Base-by-base conservation (phyloP, 495 filamentous ascomycete genomes). In the Aspergillus diversus region DNA sequence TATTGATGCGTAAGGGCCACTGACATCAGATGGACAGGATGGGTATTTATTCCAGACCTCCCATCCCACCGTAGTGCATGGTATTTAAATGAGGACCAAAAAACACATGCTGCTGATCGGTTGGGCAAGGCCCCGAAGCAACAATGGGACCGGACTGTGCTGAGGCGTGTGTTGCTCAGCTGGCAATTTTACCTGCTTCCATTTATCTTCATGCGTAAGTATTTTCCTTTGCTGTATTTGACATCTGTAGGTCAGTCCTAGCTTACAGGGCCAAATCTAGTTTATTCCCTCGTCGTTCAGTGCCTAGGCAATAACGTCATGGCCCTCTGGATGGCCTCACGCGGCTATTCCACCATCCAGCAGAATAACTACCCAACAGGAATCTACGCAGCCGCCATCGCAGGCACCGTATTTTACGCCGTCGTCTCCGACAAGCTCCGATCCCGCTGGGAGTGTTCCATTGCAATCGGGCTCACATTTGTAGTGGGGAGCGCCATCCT, bases 111-210 rank as follows among this genome's bases (percentile, higher is more conserved):
- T 7, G 61, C 65, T 5, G 43, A 53, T 42, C 63, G 73, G 17
- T 67, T 76, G 4, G 73, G 71, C 6, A 42, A 51, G 21, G 35
- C 55, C 2, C 67, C 65, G 12, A 64, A 69, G 31, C 58, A 71
- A 21, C 58, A 73, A 31, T 57, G 73, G 73, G 70, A 76, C 51
- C n/a, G 55, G 31, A 71, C 73, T 0, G 73, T 76, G 0, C 70
- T 74, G 51, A 67, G 58, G 48, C 69, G 73, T 2, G 71, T 76
- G 9, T 53, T 76, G 1, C 56, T 70, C 42, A 76, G 71, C 65
- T 76, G 73, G 73, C 73, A 76, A 32, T 74, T 76, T 58, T 76
- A 69, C 54, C 70, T 74, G 4, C 59, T 76, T 15, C 73, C 73
- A 9, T 66, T 71, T 12, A 68, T 76, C 39, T 76, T 76, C 61